Conservation (phyloP, 192 early-diverging fungal species). For the Gigaspora rosea region DNA sequence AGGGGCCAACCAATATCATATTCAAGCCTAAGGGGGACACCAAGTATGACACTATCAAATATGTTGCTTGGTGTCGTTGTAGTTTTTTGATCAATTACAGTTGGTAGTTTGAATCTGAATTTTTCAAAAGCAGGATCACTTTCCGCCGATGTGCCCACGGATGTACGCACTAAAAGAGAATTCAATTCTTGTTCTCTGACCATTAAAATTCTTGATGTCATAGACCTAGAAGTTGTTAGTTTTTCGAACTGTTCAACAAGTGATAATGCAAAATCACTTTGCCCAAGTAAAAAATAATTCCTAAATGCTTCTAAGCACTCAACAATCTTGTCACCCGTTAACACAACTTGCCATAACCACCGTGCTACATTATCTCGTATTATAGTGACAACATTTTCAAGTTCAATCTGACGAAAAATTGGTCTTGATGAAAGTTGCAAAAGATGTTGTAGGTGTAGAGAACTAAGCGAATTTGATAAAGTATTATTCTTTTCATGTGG, state of each 20-base stretch:
- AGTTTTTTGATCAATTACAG: neutral
- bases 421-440: conserved; percentile 34
- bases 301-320: conserved; percentile 59
- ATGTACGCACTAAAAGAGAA: conserved; percentile 40
- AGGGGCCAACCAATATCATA: conserved; percentile 70
- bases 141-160: conserved; percentile 43
- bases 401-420: conserved; percentile 41
- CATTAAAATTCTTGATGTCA: neutral
- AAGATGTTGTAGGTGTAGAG: conserved; percentile 29
- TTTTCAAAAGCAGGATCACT: conserved; percentile 34
- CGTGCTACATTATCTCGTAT: conserved; percentile 59
- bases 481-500: conserved; percentile 35
- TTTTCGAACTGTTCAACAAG: conserved; percentile 58
- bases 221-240: conserved; percentile 33
- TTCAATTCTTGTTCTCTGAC: conserved; percentile 46
- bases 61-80: conserved; percentile 1
- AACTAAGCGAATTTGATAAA: conserved; percentile 25
- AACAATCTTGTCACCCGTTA: conserved; percentile 62
- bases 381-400: conserved; percentile 46
- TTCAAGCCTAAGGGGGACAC: conserved; percentile 51
- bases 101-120: conserved; percentile 24
- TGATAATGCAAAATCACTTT: conserved; percentile 60
- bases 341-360: conserved; percentile 67
- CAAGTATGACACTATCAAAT: conserved; percentile 57
- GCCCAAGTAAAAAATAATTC: conserved; percentile 61